phyloP scores from a whole-genome alignment of 495 filamentous ascomycete genomes.

The Trichoderma orchidacearum region DNA sequence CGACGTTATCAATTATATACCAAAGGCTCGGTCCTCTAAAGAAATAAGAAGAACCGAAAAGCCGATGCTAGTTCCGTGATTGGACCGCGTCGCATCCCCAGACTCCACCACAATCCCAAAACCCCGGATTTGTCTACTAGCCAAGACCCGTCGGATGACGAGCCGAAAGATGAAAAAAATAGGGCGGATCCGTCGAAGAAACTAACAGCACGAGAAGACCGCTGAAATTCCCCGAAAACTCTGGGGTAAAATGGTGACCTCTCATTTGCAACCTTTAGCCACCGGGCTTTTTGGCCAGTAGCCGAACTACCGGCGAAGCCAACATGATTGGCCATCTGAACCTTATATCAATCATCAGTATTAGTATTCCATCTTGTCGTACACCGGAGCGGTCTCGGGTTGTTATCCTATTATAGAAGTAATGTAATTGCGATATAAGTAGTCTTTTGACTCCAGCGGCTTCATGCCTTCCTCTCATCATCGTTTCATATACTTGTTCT shows the following conservation, averaged over 20 bases:
- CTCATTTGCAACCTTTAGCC: not conserved
- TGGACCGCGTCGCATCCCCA: not conserved
- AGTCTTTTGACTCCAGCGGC: not conserved
- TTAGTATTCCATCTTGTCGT: no score
- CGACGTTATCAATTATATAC: constrained; percentile 1
- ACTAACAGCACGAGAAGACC: not conserved
- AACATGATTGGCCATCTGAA: not conserved
- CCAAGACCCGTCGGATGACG: not conserved
- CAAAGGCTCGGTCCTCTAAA: not conserved
- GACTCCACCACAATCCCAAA: not conserved
- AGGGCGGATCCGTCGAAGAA: not conserved
- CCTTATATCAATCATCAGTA: not conserved
- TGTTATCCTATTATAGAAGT: not conserved
- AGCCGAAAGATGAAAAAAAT: not conserved
- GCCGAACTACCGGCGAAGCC: not conserved
- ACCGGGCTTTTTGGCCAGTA: not conserved
- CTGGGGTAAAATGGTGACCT: not conserved
- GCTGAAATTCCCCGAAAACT: not conserved
- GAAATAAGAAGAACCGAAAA: constrained; percentile 3
- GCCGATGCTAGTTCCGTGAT: not conserved
- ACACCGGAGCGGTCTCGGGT: no score
- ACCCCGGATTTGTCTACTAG: not conserved
- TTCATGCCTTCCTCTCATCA: not conserved
- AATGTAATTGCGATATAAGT: no score
- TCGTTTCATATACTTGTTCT: no score